Percentiles rank a stretch among this genome's conserved stretches.
phyloP scores from a whole-genome alignment of 2,329 filamentous ascomycete species.

The Fusarium beomiforme region DNA sequence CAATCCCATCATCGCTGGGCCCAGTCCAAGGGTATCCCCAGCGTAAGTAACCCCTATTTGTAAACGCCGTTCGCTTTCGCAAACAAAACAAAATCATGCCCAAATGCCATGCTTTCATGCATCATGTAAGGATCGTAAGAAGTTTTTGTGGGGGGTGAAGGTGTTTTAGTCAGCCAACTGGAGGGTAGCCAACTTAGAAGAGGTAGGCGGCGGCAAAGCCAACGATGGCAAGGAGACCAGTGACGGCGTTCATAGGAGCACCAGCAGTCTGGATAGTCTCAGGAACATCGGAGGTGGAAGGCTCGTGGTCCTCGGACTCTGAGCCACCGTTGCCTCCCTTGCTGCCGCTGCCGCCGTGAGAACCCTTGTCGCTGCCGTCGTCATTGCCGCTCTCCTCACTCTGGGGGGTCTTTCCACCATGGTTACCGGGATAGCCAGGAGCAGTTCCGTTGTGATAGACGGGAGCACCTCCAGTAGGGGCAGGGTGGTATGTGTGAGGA shows the following conservation, averaged over 20 bases:
- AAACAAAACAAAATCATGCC: conserved; percentile 24
- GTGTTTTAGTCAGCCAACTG: neutral
- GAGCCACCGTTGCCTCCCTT: conserved; percentile 7
- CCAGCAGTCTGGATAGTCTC: conserved; percentile 40
- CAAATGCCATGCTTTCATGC: conserved; percentile 36
- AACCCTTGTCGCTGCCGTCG: conserved; percentile 4
- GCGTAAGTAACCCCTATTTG: conserved; percentile 23
- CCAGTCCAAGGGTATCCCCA: conserved; percentile 17
- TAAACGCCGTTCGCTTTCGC: conserved; percentile 36
- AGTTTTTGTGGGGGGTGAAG: conserved; percentile 15
- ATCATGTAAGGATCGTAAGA: conserved; percentile 40
- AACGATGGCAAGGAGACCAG: conserved; percentile 50
- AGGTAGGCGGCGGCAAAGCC: conserved; percentile 54
- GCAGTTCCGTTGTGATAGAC: conserved; percentile 29
- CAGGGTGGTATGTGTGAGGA: conserved; percentile 31
- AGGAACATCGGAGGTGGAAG: conserved; percentile 21
- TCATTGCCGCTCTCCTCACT: conserved; percentile 14
- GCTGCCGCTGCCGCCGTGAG: neutral
- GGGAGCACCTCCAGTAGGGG: conserved; percentile 30
- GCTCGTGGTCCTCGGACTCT: conserved; percentile 17
- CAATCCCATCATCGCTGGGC: conserved; percentile 29
- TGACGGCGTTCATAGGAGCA: conserved; percentile 46
- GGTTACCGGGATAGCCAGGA: conserved; percentile 17
- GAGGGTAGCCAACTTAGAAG: conserved; percentile 46
- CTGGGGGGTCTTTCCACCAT: conserved; percentile 31